Conservation (phyloP, 345 rosid species). For the Camelina hispida region DNA sequence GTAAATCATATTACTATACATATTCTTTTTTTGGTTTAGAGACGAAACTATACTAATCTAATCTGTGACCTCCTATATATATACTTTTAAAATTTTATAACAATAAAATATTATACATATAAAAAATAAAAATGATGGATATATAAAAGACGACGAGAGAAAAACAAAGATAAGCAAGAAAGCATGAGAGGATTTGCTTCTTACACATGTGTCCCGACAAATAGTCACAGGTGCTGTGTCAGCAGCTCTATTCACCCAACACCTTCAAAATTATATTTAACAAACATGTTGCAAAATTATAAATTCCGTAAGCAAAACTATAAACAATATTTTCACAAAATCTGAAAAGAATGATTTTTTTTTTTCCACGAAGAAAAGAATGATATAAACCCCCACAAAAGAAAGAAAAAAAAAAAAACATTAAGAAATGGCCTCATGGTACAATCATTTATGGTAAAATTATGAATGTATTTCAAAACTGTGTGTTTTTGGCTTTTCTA, state of each 20-base stretch:
- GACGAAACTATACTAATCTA: neutral
- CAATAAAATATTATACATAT: neutral
- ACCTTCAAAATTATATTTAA: neutral
- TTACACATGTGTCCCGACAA: constrained; percentile 50
- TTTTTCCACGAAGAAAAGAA: no score
- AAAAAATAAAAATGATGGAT: neutral
- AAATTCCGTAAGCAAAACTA: constrained; percentile 13
- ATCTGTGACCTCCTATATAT: neutral
- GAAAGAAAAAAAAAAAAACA: neutral
- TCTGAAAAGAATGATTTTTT: constrained; percentile 1
- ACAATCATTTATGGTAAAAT: neutral
- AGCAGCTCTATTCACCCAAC: constrained; percentile 40
- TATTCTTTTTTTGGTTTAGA: constrained; percentile 13
- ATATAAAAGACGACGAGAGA: constrained; percentile 16
- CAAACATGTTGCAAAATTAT: neutral
- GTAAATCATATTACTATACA: no score
- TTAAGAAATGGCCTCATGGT: constrained; percentile 17
- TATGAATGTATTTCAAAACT: neutral
- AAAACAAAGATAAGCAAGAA: constrained; percentile 37
- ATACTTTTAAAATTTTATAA: neutral
- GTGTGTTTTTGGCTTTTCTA: constrained; percentile 8
- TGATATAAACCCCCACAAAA: neutral
- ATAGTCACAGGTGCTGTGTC: constrained; percentile 48
- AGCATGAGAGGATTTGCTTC: constrained; percentile 43
- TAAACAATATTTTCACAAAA: constrained; percentile 5